Base-by-base conservation (phyloP, 352 stramenopile species). In the Phytophthora fragariae region DNA sequence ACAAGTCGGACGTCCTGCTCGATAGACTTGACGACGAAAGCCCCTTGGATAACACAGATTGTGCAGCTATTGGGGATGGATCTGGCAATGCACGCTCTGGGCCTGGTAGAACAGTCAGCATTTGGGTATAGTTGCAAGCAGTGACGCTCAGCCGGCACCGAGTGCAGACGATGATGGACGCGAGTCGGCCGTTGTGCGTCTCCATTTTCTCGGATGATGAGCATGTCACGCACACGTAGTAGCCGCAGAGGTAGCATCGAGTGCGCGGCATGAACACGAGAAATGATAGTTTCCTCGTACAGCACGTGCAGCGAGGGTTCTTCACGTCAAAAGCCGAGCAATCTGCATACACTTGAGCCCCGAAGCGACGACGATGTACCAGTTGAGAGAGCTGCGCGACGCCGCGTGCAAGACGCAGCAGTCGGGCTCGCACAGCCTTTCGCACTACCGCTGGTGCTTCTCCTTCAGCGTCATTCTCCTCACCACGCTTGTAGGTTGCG, bases 231-330 rank as follows among this genome's bases (percentile, higher is more conserved):
- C 73, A 80, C 12, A 80, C 59, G 21, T 75, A 70, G 31, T 66
- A 80, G 7, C 68, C 68, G 29, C 73, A 80, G n/a, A 80, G 21
- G 35, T 77, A 73, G 50, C 73, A 80, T 2, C 68, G 63, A 9
- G 62, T 77, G 11, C 71, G 68, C 12, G 62, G 31, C 29, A 56
- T 19, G 10, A 71, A 19, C 29, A 68, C 44, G 17, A 68, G 1
- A 14, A 72, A 66, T 19, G 21, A 17, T 3, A 83, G 53, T 11
- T 68, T 68, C 4, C 60, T 41, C 19, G 77, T 84, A 35, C 77
- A 84, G 52, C 70, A 79, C 11, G 68, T 83, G 62, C 76, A 83
- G 35, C 66, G 70, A 3, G 63, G 17, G 44, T 84, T 84, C 14
- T 52, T 63, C 2, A 52, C 59, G 17, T 79, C 54, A 44, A 81